Evolutionary conservation across 2,329 filamentous ascomycete species (phyloP), one percentile per base, ranked within the genome.

Genomic region (Aspergillus hortae): DNA sequence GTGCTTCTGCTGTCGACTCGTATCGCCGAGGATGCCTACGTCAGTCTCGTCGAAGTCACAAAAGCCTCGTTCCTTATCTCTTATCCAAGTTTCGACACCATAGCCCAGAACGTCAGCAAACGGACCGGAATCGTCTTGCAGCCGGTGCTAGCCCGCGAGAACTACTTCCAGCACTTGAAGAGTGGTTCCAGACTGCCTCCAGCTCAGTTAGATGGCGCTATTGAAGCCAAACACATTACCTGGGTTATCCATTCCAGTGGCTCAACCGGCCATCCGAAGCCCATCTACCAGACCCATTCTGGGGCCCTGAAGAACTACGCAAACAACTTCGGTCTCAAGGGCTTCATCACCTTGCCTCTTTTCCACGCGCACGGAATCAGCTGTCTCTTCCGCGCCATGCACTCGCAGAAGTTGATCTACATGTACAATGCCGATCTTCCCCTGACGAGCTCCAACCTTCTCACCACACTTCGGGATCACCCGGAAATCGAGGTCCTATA

Each of bases 211-310:
- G 59, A 70, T 21, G 52, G 57, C 4, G 19, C 43, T 4, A 56
- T 57, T 6, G 66, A 66, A 49, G 63, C 66, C 42, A 64, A 60
- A 27, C 66, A 71, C 59, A 65, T 71, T 49, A 67, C 61, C 3
- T 73, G 67, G 70, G 77, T 75, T 47, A 70, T 80, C n/a, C 76
- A 80, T 57, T 77, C 75, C 1, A 75, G 72, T 14, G 83, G 84
- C 6, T 83, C 79, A 0, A 85, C 84, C 0, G 83, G 83, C 0
- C 70, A 85, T 0, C 84, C 84, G 0, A 86, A 86, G 55, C 82
- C 83, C 0, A 84, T 87, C 46, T 82, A 76, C 52, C 77, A 82
- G 48, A 81, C 77, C 1, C 80, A 87, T 51, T 64, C 67, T 2
- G 73, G 76, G 11, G 76, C 74, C 4, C 66, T 84, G 7, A 70